These are phyloP conservation scores for Datura wrightii DNA, from an alignment of 257 asterid species.

Conservation along the genomic window DNA sequence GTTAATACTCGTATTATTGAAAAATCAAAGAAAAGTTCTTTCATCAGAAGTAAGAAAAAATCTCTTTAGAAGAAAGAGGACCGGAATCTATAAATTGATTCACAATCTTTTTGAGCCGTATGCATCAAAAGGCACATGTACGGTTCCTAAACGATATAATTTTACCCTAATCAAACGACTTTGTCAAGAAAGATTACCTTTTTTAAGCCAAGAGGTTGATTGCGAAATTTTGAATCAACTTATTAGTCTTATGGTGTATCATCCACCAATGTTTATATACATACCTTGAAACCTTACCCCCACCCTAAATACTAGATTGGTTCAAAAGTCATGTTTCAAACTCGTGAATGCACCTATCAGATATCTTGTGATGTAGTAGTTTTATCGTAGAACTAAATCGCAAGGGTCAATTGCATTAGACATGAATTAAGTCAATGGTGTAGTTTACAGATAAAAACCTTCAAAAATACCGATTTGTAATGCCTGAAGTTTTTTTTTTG, in stretches of 20 bases:
- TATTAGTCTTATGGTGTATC: not conserved
- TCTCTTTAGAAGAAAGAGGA: not conserved
- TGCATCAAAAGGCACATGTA: not conserved
- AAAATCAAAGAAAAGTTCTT: not conserved
- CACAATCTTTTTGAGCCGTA: not conserved
- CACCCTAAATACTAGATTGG: too few relatives aligned
- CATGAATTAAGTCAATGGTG: too few relatives aligned
- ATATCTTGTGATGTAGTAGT: too few relatives aligned
- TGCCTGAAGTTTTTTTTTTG: too few relatives aligned
- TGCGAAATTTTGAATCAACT: not conserved
- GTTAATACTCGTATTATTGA: not conserved
- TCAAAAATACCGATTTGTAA: too few relatives aligned
- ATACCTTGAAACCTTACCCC: too few relatives aligned
- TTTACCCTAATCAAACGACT: not conserved
- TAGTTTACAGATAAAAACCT: too few relatives aligned
- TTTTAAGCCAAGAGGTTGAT: not conserved
- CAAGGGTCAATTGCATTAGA: too few relatives aligned
- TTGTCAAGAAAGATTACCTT: not conserved
- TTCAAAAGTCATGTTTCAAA: too few relatives aligned
- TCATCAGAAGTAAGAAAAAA: not conserved
- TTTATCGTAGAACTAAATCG: too few relatives aligned
- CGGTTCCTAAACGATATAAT: not conserved
- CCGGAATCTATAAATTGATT: not conserved
- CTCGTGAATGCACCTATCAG: too few relatives aligned
- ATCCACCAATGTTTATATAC: too few relatives aligned